phyloP scores from a whole-genome alignment of 2,329 filamentous ascomycete species.

The Botrytis cinerea region DNA sequence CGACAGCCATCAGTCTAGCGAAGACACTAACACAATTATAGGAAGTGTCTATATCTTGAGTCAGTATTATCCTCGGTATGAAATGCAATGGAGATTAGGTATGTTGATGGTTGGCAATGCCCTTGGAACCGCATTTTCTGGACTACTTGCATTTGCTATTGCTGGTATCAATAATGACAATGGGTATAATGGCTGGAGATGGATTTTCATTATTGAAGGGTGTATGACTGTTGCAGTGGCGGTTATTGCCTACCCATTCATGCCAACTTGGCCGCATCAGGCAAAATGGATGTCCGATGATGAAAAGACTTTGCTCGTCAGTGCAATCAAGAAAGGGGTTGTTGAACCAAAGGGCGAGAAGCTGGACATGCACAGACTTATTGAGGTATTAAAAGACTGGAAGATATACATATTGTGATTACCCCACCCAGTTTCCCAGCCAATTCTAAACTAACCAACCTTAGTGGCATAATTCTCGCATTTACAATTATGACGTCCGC shows the following conservation, averaged over 20 bases:
- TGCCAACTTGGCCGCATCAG: background rate
- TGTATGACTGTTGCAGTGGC: background rate
- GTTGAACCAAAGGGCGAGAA: background rate
- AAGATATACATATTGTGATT: background rate
- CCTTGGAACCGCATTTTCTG: background rate
- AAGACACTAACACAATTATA: background rate
- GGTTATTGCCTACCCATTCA: background rate
- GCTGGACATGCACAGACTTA: background rate
- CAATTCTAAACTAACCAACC: background rate
- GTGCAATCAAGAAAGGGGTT: background rate
- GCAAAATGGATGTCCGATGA: background rate
- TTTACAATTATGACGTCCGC: background rate
- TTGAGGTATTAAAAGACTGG: background rate
- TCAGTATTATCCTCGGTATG: background rate
- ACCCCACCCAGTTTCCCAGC: too few species aligned
- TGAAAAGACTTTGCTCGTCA: background rate
- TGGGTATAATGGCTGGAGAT: slow-evolving; percentile 2
- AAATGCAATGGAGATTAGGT: background rate
- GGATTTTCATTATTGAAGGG: slow-evolving; percentile 2
- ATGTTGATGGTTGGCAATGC: background rate
- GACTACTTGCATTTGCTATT: slow-evolving; percentile 12
- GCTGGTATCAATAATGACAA: background rate
- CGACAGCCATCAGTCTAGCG: background rate
- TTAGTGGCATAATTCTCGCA: background rate
- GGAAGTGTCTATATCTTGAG: background rate